Evolutionary conservation across 2,329 filamentous ascomycete genomes (phyloP).

Genomic region (Verticillium nubilum): DNA sequence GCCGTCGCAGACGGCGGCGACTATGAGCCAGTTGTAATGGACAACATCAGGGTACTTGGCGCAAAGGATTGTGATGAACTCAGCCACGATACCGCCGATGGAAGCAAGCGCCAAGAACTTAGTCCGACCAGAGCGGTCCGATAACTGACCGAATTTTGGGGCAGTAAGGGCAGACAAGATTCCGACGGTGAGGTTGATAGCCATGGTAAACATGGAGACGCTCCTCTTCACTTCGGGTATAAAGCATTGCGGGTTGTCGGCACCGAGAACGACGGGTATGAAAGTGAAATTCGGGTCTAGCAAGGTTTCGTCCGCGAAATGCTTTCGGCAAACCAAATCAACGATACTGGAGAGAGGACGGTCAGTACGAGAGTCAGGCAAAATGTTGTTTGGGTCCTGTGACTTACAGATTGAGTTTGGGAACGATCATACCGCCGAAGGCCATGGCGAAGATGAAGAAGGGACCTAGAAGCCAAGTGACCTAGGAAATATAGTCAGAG

Average conservation of each 20-base stretch:
- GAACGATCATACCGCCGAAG: constrained; percentile 80
- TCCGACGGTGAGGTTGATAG: constrained; percentile 69
- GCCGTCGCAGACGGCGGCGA: constrained; percentile 76
- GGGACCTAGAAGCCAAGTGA: constrained; percentile 78
- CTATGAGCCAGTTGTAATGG: constrained; percentile 71
- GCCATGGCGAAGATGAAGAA: constrained; percentile 79
- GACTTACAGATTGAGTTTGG: constrained; percentile 72
- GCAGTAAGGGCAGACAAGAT: constrained; percentile 73
- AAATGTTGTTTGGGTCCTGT: neutral
- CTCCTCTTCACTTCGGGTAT: constrained; percentile 71
- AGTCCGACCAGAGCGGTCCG: constrained; percentile 80
- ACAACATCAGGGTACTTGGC: constrained; percentile 68
- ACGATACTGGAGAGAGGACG: constrained; percentile 50
- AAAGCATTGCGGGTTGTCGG: constrained; percentile 73
- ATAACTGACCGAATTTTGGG: constrained; percentile 78
- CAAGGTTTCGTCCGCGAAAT: constrained; percentile 64
- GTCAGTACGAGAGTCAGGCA: no score
- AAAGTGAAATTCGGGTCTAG: constrained; percentile 54
- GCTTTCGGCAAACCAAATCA: constrained; percentile 75
- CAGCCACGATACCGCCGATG: constrained; percentile 66
- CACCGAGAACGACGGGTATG: constrained; percentile 60
- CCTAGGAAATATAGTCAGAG: constrained; percentile 40
- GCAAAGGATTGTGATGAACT: constrained; percentile 73
- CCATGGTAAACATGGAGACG: constrained; percentile 73
- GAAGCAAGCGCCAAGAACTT: constrained; percentile 68